Conservation (phyloP, 768 basidiomycete genomes). For the Trametes meyenii region DNA sequence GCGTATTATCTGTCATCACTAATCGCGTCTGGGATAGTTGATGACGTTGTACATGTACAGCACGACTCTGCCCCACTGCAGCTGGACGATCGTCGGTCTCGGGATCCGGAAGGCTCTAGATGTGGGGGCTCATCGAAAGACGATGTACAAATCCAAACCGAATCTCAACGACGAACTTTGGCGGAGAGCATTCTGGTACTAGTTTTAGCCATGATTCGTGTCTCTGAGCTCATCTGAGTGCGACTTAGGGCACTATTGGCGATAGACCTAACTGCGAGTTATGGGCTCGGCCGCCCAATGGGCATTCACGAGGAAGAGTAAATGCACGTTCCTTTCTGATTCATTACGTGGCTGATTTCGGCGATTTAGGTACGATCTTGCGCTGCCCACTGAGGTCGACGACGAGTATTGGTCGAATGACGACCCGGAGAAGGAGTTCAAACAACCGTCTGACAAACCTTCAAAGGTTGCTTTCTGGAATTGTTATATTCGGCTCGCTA, state of each 20-base stretch:
- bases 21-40: slow-evolving; percentile 40
- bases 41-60: slow-evolving; percentile 56
- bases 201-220: slow-evolving; percentile 23
- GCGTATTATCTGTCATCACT: not conserved
- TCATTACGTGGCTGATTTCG: not conserved
- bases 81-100: slow-evolving; percentile 54
- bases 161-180: slow-evolving; percentile 60
- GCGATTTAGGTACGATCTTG: slow-evolving; percentile 55
- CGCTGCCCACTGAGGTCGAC: slow-evolving; percentile 65
- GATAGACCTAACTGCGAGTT: slow-evolving; percentile 39
- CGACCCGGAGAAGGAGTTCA: slow-evolving; percentile 52
- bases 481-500: slow-evolving; percentile 55
- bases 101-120: slow-evolving; percentile 46
- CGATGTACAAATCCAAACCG: slow-evolving; percentile 34
- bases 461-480: slow-evolving; percentile 57
- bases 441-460: slow-evolving; percentile 65
- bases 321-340: not conserved
- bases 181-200: slow-evolving; percentile 56
- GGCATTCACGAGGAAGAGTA: slow-evolving; percentile 75
- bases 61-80: slow-evolving; percentile 61
- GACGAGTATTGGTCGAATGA: slow-evolving; percentile 67
- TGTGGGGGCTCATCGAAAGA: slow-evolving; percentile 48
- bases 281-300: slow-evolving; percentile 64
- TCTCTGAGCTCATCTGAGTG: not conserved
- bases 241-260: slow-evolving; percentile 35